Evolutionary conservation across 1,139 yeast genomes (phyloP), one percentile per base, ranked within the genome.

Genomic region (Chernovozyma sophiae-reginae): DNA sequence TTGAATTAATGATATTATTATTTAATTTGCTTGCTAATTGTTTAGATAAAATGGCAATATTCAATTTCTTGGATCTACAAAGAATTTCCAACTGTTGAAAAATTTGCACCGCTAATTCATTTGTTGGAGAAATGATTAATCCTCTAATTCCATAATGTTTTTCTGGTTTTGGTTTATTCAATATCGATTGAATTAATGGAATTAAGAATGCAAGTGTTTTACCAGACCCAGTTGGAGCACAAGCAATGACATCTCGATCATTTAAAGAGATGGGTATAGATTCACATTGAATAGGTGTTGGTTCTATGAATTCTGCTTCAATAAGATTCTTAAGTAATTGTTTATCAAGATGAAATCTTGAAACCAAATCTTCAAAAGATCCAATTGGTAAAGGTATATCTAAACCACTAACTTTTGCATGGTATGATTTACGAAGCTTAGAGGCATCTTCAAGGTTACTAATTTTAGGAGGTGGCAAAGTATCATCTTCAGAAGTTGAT

Each of bases 141-240:
- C 95, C 94, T 49, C 86, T 72, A 19, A 86, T 67, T 1, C 84
- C 86, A 37, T 60, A 49, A 38, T 60, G 60, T 36, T 63, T 64
- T 4, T 31, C 18, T 4, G 37, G 26, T 6, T 47, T 45, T 52
- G 57, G 34, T 41, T 50, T 32, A 19, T 48, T 43, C 32, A 77
- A 49, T 33, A 65, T 45, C 25, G 68, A 68, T 51, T 87, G 95
- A 13, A 92, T 62, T 47, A 90, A 54, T 2, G 98, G 98, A 14
- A 89, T 77, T 39, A 85, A 68, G 56, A 85, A 92, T 32, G 97
- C 96, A 35, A 89, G 67, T 0, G 96, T 86, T 57, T 87, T 87
- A 65, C 96, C 96, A 5, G 95, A 84, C 48, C 96, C 96, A 0
- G 96, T 87, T 30, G 96, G 96, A 0, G 96, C 96, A 68, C 95